These are phyloP conservation scores for Russula sp. DNA, from an alignment of 768 basidiomycete species.

Conservation along the genomic window DNA sequence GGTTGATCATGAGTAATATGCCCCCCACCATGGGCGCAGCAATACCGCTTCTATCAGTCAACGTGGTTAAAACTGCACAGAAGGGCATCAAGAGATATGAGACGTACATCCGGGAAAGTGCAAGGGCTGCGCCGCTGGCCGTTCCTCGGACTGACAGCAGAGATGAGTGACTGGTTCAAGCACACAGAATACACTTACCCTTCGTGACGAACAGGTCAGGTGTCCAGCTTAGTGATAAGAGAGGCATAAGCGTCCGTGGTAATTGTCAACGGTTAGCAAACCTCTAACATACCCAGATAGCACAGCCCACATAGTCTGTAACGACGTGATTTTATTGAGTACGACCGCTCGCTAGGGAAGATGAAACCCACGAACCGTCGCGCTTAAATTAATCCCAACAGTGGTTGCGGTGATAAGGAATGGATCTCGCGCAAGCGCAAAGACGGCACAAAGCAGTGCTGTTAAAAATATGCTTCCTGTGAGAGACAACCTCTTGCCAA, in stretches of 20 bases:
- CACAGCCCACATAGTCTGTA: conserved; percentile 73
- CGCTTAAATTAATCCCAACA: conserved; percentile 70
- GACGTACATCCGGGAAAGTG: conserved; percentile 74
- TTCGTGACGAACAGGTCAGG: conserved; percentile 83
- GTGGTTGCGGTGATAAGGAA: conserved; percentile 61
- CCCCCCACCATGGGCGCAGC: conserved; percentile 81
- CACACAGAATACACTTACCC: conserved; percentile 36
- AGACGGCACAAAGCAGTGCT: conserved; percentile 64
- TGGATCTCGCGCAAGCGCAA: conserved; percentile 52
- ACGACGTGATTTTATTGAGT: neutral
- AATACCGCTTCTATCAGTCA: conserved; percentile 69
- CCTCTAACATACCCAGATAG: conserved; percentile 52
- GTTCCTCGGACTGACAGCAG: conserved; percentile 64
- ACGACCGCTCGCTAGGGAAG: neutral
- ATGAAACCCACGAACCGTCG: conserved; percentile 45
- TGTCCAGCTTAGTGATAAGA: conserved; percentile 49
- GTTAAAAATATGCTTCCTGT: conserved; percentile 73
- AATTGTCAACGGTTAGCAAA: neutral
- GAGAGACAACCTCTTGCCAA: conserved; percentile 69
- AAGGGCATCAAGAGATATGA: conserved; percentile 1
- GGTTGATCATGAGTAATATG: conserved; percentile 55
- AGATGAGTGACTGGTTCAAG: neutral
- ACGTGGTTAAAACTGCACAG: neutral
- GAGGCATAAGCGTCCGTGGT: neutral
- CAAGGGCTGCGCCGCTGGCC: conserved; percentile 83